phyloP scores from a whole-genome alignment of 495 filamentous ascomycete genomes.

The Penicillium paradoxum region DNA sequence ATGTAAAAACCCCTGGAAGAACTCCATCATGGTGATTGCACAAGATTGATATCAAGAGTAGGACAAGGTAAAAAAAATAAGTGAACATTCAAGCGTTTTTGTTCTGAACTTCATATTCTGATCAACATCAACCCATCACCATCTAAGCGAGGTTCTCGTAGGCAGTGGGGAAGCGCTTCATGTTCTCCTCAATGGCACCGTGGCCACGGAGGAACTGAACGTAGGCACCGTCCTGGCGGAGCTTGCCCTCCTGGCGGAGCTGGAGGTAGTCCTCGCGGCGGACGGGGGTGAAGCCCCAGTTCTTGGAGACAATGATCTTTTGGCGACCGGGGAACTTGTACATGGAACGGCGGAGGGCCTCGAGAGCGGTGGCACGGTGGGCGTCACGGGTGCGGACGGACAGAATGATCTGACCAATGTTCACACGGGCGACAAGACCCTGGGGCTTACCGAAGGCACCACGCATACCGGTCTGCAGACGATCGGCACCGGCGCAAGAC shows the following conservation, averaged over 20 bases:
- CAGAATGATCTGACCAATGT: slow-evolving; percentile 97
- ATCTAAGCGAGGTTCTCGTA: slow-evolving; percentile 58
- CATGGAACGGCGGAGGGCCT: slow-evolving; percentile 94
- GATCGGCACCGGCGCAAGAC: slow-evolving; percentile 98
- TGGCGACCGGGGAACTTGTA: slow-evolving; percentile 99
- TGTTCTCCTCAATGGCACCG: slow-evolving; percentile 78
- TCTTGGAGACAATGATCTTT: slow-evolving; percentile 99
- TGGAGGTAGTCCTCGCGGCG: slow-evolving; percentile 93
- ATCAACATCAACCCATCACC: slow-evolving; percentile 20
- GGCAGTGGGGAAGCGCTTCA: slow-evolving; percentile 87
- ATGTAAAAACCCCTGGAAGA: slow-evolving; percentile 21
- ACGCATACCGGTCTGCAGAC: slow-evolving; percentile 99
- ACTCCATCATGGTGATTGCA: slow-evolving; percentile 28
- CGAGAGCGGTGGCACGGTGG: slow-evolving; percentile 87
- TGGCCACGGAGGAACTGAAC: slow-evolving; percentile 96
- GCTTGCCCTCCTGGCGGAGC: slow-evolving; percentile 81
- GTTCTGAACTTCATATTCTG: slow-evolving; percentile 29
- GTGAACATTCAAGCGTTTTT: slow-evolving; percentile 27
- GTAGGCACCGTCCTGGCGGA: slow-evolving; percentile 96
- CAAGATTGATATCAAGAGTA: slow-evolving; percentile 24
- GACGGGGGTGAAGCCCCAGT: slow-evolving; percentile 98
- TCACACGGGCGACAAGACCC: slow-evolving; percentile 94
- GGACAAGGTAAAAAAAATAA: slow-evolving; percentile 17
- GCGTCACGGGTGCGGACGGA: slow-evolving; percentile 88
- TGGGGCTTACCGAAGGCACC: slow-evolving; percentile 99